A percentile compares a stretch with the other conserved stretches of the same genome.
phyloP scores from a whole-genome alignment of 345 rosid genomes.

The Eucalyptus urophylla region DNA sequence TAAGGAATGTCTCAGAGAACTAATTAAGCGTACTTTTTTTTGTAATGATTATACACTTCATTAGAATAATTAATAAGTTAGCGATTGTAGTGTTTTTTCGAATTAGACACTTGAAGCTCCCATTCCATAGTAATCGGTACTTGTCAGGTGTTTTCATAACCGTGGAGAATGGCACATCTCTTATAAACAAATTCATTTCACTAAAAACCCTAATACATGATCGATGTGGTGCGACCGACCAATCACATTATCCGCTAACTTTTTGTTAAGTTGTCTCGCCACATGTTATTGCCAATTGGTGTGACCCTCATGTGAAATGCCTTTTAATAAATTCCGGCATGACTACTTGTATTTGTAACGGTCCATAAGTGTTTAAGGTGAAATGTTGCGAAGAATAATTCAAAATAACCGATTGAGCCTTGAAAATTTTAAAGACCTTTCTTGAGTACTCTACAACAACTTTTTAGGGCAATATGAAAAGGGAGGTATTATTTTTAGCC shows the following conservation, averaged over 20 bases:
- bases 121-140: not conserved
- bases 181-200: not conserved
- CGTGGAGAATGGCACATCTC: not conserved
- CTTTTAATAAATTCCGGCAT: not conserved
- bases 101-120: not conserved
- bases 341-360: not conserved
- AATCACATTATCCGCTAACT: not conserved
- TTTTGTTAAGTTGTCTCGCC: not conserved
- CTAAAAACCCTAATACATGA: not conserved
- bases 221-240: not conserved
- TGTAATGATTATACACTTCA: too few relatives aligned
- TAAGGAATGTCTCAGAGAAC: too few relatives aligned
- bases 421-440: not conserved
- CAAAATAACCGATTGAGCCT: not conserved
- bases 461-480: too few relatives aligned
- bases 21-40: too few relatives aligned
- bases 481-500: too few relatives aligned
- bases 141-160: not conserved
- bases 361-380: not conserved
- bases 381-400: too few relatives aligned
- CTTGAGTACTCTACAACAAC: not conserved
- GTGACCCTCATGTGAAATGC: not conserved
- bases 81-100: not conserved
- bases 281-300: not conserved
- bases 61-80: too few relatives aligned